Base-by-base conservation (phyloP, 2,329 filamentous ascomycete species). In the Stemphylium beticola region DNA sequence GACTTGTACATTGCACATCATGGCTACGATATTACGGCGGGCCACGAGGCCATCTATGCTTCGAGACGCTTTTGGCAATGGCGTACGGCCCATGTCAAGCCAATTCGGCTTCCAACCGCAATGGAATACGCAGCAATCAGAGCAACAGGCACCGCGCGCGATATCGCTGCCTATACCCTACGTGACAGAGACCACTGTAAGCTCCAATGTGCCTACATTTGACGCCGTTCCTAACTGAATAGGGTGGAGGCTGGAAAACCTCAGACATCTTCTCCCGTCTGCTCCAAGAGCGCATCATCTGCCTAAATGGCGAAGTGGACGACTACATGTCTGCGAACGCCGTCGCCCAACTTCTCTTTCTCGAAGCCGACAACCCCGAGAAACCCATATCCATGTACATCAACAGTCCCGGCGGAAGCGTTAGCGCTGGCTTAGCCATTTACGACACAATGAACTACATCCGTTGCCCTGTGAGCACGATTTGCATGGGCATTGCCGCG, bases 371-470 rank as follows among this genome's bases (percentile, higher is more conserved):
- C 72, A 92, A 91, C 70, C 93, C 93, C 3, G 87, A 96, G 51
- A 97, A 96, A 75, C 90, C 92, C 11, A 98, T 99, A 62, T 95
- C 91, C 47, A 90, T 99, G 75, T 99, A 99, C 77, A 99, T 99
- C 76, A 96, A 99, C 79, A 96, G 91, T 0, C 93, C 93, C 0
- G 95, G 95, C 44, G 95, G 95, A 51, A 93, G 90, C 37, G 93
- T 99, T 36, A 93, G 90, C 58, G 93, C 95, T 54, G 82, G 82
- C 3, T 80, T 88, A 56, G 93, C 95, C 22, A 98, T 99, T 69
- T 99, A 99, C 82, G 95, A 99, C 75, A 99, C 95, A 11, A 98
- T 99, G 93, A 87, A 89, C 66, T 99, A 99, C 76, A 98, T 99
- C 73, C 87, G 89, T 57, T 91, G 91, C 2, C 92, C 93, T 1